Base-by-base conservation (phyloP, 768 basidiomycete genomes). In the Pisolithus marmoratus region DNA sequence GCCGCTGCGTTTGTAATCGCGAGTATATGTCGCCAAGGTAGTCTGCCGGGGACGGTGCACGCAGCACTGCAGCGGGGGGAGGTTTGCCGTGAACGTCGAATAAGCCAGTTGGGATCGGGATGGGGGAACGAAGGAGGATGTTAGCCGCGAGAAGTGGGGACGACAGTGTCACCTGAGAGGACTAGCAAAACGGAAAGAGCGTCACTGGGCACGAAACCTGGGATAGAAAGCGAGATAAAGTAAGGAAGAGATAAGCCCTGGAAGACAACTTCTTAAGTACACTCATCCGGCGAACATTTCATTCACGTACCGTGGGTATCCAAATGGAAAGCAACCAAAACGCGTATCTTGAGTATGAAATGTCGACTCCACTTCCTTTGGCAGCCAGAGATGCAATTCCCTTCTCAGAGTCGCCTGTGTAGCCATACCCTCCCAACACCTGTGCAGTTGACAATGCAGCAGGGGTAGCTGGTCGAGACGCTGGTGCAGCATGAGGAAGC, bases 391-490 rank as follows among this genome's bases (percentile, higher is more conserved):
- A 70, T 8, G 69, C 62, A 19, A 81, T 67, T 12, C 78, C 78
- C 58, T 77, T 83, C 69, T 84, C 85, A 7, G 74, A 74, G 50
- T 78, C 75, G 4, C 74, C 72, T n/a, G 74, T 72, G 55, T 80
- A 85, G 3, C 82, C 83, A 65, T 88, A 85, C 1, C 84, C 84
- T 40, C 84, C 85, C 34, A 87, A 70, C 11, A 86, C 86, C 52
- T 78, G 79, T 17, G 81, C 80, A 45, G 73, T 77, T 1, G 78
- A 74, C 60, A 86, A 63, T 14, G 74, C 75, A 45, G 24, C 43
- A 15, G 83, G 80, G 0, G 81, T 81, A 17, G 61, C 59, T 3
- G 81, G 76, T 22, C 77, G 77, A 26, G 76, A 75, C 6, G 71
- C 65, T 4, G 59, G 61, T 17, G 65, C 58, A 3, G 70, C 63